Evolutionary conservation across 148 eudicot genomes (phyloP), one percentile per base, ranked within the genome.

Genomic region (Diospyros lotus): DNA sequence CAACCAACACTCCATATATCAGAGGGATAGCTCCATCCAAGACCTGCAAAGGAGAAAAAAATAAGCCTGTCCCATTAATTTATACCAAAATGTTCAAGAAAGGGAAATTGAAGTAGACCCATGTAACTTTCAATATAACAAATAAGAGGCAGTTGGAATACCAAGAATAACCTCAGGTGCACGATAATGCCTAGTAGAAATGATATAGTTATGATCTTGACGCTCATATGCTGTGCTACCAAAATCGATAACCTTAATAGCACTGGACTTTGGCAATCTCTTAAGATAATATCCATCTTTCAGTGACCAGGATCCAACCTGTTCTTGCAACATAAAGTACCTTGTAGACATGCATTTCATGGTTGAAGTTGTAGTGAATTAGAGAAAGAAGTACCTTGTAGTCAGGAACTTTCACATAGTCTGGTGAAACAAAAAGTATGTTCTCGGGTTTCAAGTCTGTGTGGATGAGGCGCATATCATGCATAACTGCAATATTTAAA

Each of bases 371-470:
- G 38, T 17, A 44, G 39, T 41, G 42, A 14, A 41, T 4, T 7
- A 9, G 68, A 53, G 45, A 38, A 3, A 2, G 15, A 54, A n/a
- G 28, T 81, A 94, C 97, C 97, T 88, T 94, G 80, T 75, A 86
- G 69, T 94, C 94, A 5, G 94, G 98, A 42, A 94, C 80, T 78
- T 84, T 91, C 45, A 91, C 72, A 77, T 87, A 94, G 13, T 91
- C 98, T 3, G 97, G 85, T 17, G 97, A 89, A 72, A 91, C 87
- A 40, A 94, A 86, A 62, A 94, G 93, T 70, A 94, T 90, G 71
- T 94, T 94, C 76, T 94, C 98, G 55, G 98, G 98, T 90, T 94
- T 94, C 83, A 94, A 80, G 80, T 94, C 98, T 42, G 98, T 94
- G 74, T 94, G 98, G 76, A 94, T 88, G 52, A 94, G 91, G 77